Conservation (phyloP, 2,329 filamentous ascomycete genomes). For the Fusarium sp. region DNA sequence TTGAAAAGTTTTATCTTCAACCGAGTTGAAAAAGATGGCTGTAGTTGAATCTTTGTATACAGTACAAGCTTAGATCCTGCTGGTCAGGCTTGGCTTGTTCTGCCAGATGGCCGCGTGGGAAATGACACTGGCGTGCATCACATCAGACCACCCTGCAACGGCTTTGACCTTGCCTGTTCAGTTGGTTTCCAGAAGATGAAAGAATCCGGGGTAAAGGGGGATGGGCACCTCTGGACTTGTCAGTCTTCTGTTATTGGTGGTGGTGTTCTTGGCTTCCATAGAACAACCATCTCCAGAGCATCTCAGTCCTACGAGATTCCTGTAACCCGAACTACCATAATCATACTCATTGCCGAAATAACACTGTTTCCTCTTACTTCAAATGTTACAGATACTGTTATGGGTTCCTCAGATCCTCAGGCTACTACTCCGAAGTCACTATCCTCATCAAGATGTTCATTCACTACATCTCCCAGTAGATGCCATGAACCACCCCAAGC, state of each 20-base stretch:
- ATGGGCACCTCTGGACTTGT: not conserved
- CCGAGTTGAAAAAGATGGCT: too few relatives aligned
- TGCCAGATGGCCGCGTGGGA: constrained; percentile 10
- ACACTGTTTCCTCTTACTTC: not conserved
- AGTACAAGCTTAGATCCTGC: constrained; percentile 4
- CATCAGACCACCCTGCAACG: constrained; percentile 31
- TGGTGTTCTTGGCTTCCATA: not conserved
- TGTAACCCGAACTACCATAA: not conserved
- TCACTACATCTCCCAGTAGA: not conserved
- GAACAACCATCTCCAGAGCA: not conserved
- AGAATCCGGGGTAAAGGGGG: constrained; percentile 23
- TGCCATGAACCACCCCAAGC: not conserved
- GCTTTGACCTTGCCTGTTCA: constrained; percentile 13
- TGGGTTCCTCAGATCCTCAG: not conserved
- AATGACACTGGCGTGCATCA: constrained; percentile 17
- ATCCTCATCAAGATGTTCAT: not conserved
- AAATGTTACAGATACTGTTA: not conserved
- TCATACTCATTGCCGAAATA: not conserved
- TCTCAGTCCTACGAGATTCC: not conserved
- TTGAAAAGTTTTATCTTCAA: not conserved
- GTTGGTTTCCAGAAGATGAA: constrained; percentile 5
- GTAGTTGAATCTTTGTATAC: not conserved
- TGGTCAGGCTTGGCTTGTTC: constrained; percentile 14
- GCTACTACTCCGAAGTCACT: not conserved
- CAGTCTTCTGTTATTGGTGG: constrained; percentile 6